Conservation (phyloP, 352 stramenopile species). For the Plasmopara muralis region DNA sequence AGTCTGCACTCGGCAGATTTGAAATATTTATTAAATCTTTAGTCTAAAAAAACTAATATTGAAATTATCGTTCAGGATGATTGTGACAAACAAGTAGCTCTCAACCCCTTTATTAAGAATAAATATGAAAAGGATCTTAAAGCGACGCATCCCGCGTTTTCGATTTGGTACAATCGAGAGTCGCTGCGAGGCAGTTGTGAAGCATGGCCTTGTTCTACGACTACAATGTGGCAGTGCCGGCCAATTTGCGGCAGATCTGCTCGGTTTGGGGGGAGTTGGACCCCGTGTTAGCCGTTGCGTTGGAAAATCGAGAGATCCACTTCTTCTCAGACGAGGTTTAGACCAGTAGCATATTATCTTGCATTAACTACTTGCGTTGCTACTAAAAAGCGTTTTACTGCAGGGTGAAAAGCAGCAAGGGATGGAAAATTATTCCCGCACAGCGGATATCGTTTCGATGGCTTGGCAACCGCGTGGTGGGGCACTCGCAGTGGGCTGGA, state of each 20-base stretch:
- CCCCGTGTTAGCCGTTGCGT: constrained; percentile 66
- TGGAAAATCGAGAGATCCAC: constrained; percentile 83
- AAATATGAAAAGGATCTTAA: constrained; percentile 12
- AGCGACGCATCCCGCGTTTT: constrained; percentile 7
- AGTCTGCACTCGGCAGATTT: too few relatives aligned
- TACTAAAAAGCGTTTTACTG: not conserved
- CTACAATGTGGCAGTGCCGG: constrained; percentile 63
- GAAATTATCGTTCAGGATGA: too few relatives aligned
- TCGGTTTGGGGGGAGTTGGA: constrained; percentile 81
- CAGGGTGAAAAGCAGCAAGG: constrained; percentile 65
- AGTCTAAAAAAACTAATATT: too few relatives aligned
- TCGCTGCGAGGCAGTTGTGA: not conserved
- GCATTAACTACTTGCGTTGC: not conserved
- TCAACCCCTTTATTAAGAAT: too few relatives aligned
- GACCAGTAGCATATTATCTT: not conserved
- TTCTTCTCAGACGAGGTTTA: constrained; percentile 86
- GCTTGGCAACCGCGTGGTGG: constrained; percentile 80
- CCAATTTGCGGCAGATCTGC: constrained; percentile 63
- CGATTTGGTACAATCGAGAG: constrained; percentile 4
- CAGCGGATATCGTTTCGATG: constrained; percentile 70
- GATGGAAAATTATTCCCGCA: constrained; percentile 46
- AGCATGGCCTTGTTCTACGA: constrained; percentile 73
- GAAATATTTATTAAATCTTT: too few relatives aligned
- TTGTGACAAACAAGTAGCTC: too few relatives aligned
- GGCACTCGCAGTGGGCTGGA: constrained; percentile 79